Percentiles rank a stretch among this genome's conserved stretches.
Conservation (phyloP, 257 asterid species). For the Coffea canephora region DNA sequence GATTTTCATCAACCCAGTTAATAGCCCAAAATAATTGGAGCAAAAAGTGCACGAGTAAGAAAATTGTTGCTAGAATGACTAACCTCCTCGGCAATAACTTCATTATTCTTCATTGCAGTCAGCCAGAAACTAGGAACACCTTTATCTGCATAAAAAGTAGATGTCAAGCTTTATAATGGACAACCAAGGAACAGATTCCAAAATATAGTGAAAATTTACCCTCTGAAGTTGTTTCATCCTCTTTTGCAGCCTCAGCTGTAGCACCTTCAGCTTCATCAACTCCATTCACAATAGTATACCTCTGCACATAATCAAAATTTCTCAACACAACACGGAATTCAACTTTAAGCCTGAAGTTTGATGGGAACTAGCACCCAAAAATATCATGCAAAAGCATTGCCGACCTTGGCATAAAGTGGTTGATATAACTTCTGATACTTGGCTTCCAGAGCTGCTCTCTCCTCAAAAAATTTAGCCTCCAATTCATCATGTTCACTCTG, state of each 20-base stretch:
- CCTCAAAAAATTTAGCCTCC: slow-evolving; percentile 37
- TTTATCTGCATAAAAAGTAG: slow-evolving; percentile 37
- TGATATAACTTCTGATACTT: slow-evolving; percentile 38
- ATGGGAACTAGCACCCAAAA: background rate
- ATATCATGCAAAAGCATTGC: background rate
- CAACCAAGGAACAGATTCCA: background rate
- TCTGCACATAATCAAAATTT: slow-evolving; percentile 20
- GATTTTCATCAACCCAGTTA: slow-evolving; percentile 8
- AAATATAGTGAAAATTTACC: slow-evolving; percentile 19
- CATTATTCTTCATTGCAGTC: slow-evolving; percentile 72
- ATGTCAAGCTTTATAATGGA: background rate
- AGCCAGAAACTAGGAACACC: slow-evolving; percentile 92
- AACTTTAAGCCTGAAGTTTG: background rate
- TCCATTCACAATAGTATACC: slow-evolving; percentile 39
- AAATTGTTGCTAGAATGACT: slow-evolving; percentile 3
- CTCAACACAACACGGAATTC: background rate
- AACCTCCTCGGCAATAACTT: slow-evolving; percentile 73
- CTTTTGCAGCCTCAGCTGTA: slow-evolving; percentile 12
- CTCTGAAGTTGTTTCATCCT: slow-evolving; percentile 17
- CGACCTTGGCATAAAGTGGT: slow-evolving; percentile 36
- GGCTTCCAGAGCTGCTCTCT: slow-evolving; percentile 42
- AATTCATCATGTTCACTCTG: slow-evolving; percentile 35
- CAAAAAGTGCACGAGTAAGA: background rate
- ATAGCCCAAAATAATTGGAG: background rate
- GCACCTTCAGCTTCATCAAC: slow-evolving; percentile 24